Evolutionary conservation across 1,284 basidiomycete species (phyloP), one percentile per base, ranked within the genome.

Genomic region (Papiliotrema nemorosa): DNA sequence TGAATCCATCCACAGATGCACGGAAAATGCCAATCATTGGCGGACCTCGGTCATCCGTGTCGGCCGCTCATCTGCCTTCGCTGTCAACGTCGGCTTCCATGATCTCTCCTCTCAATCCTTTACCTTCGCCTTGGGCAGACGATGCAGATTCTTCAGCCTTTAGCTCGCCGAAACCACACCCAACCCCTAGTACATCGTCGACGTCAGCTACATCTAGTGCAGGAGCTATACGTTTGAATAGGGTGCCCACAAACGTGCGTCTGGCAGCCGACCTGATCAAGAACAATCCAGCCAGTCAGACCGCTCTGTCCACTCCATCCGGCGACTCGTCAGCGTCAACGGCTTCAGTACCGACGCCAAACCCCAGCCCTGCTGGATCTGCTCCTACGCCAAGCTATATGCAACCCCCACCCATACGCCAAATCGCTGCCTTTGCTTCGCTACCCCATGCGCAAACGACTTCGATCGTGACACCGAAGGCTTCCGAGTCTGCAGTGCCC

Each of bases 161-260:
- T 43, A 62, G 59, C 38, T 60, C 63, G 14, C 53, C 64, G 5
- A 63, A 53, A n/a, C 59, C 61, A 33, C 29, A 58, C 10, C 40
- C 54, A 4, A 61, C 57, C 35, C 61, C 63, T 5, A 49, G 62
- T 5, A 56, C 65, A 2, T 59, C 61, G 1, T 34, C 58, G 2
- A 57, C 62, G 1, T 61, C 62, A 9, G 58, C 55, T 3, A 61
- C 67, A 3, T 54, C 72, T 3, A 72, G 49, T 12, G 52, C 53
- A 7, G 63, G 75, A 25, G 75, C 76, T 5, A 78, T 80, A 25
- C 73, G 77, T 0, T 57, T 80, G n/a, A 79, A 79, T 53, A 66
- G 78, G 2, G 78, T 81, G 2, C 79, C 79, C 0, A 78, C 78
- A 1, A 75, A 76, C 7, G 78, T 81, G 2, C 66, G 78, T n/a